Evolutionary conservation across 257 asterid genomes (phyloP).

Genomic region (Solanum bukasovii): DNA sequence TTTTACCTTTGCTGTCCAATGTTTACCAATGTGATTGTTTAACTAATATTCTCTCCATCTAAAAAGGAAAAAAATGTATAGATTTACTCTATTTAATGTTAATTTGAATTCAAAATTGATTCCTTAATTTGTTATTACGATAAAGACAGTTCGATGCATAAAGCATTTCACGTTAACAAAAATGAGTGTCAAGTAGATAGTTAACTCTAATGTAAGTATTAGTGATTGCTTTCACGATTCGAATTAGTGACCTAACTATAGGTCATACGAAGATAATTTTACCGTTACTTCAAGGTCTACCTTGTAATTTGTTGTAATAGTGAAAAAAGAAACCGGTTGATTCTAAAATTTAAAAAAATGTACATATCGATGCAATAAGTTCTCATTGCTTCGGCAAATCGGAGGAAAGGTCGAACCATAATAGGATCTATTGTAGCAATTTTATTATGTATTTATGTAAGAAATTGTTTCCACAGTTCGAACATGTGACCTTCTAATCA

Average conservation of each 20-base stretch:
- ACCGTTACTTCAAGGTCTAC: not conserved
- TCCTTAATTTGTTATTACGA: not conserved
- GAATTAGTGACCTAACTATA: not conserved
- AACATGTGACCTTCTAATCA: not conserved
- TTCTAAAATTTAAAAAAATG: too few species aligned
- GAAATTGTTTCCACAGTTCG: not conserved
- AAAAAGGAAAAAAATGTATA: not conserved
- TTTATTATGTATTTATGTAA: not conserved
- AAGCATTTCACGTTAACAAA: not conserved
- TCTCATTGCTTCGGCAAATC: fast-evolving
- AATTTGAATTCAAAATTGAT: not conserved
- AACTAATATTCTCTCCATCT: not conserved
- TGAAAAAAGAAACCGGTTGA: fast-evolving
- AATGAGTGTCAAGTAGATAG: not conserved
- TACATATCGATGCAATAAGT: too few species aligned
- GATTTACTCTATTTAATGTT: not conserved
- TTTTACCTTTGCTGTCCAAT: not conserved
- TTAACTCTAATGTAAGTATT: not conserved
- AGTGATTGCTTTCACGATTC: not conserved
- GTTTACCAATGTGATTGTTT: not conserved
- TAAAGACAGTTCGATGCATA: fast-evolving
- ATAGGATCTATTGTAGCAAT: not conserved
- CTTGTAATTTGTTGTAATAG: not conserved
- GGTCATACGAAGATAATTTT: not conserved
- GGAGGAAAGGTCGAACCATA: fast-evolving